phyloP scores from a whole-genome alignment of 169 alveolate species.

The Perkinsus olseni region DNA sequence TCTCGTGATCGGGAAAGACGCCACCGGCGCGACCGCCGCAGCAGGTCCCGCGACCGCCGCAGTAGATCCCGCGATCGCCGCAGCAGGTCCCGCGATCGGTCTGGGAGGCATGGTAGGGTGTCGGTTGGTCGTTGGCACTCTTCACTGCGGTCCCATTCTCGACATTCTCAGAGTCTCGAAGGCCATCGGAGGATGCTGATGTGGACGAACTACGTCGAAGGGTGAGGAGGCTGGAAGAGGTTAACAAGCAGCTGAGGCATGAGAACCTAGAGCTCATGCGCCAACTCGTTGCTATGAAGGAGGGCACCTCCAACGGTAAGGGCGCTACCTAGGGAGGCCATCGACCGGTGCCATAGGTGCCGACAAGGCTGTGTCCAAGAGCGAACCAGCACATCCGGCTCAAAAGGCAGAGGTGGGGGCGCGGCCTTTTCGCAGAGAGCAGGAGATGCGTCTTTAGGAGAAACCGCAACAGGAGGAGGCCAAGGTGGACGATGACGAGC shows the following conservation, averaged over 20 bases:
- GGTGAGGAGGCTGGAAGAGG: not conserved
- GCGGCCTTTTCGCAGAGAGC: not conserved
- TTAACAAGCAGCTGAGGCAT: not conserved
- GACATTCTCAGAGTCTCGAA: not conserved
- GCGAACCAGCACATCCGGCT: not conserved
- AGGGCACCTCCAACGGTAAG: not conserved
- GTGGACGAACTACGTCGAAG: not conserved
- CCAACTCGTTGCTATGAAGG: not conserved
- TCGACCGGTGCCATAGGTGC: too few species aligned
- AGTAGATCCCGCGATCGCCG: not conserved
- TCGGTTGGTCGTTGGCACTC: too few species aligned
- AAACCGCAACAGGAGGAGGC: not conserved
- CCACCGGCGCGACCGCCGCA: not conserved
- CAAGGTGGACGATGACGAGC: not conserved
- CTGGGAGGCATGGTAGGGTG: too few species aligned
- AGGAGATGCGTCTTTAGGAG: not conserved
- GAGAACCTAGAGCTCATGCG: not conserved
- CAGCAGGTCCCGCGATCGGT: not conserved
- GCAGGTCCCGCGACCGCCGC: not conserved
- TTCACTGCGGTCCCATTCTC: too few species aligned
- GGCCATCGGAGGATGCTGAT: not conserved
- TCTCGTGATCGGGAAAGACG: not conserved
- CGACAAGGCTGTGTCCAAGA: not conserved
- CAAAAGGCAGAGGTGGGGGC: not conserved
- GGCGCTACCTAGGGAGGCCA: not conserved